phyloP scores from a whole-genome alignment of 805 yeast genomes.

The Yarrowia alimentaria region DNA sequence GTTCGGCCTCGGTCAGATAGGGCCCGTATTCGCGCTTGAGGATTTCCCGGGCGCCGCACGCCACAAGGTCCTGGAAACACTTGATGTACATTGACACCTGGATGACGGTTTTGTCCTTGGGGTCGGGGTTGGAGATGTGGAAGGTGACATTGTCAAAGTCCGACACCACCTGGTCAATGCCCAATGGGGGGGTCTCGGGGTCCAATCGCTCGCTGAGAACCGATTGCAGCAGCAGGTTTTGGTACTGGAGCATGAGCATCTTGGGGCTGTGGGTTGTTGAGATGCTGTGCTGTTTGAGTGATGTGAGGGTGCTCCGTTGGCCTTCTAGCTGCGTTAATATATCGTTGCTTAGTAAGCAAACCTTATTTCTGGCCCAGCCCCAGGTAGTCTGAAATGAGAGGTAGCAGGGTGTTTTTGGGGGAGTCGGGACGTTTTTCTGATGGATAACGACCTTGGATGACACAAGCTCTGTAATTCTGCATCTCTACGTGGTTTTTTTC shows the following conservation, averaged over 20 bases:
- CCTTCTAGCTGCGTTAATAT: no score
- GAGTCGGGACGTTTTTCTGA: no score
- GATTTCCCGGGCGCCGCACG: conserved; percentile 52
- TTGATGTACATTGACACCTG: conserved; percentile 69
- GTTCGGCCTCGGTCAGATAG: conserved; percentile 56
- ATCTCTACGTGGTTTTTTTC: no score
- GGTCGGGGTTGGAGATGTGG: conserved; percentile 84
- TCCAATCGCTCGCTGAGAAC: conserved; percentile 71
- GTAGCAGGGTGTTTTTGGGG: no score
- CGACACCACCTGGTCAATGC: conserved; percentile 79
- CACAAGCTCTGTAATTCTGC: no score
- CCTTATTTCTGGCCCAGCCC: no score
- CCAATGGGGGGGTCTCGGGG: conserved; percentile 44
- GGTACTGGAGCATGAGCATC: conserved; percentile 84
- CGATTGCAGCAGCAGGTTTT: conserved; percentile 77
- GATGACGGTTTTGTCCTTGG: conserved; percentile 53
- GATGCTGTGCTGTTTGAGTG: conserved; percentile 5
- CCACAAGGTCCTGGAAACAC: conserved; percentile 70
- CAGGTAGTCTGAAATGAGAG: no score
- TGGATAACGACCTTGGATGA: no score
- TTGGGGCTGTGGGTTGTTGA: conserved; percentile 27
- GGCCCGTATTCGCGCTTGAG: conserved; percentile 51
- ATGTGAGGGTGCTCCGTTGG: no score
- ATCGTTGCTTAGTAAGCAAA: conserved; percentile 5
- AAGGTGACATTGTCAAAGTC: conserved; percentile 96